Conservation (phyloP, 352 stramenopile species). For the Phytophthora colocasiae region DNA sequence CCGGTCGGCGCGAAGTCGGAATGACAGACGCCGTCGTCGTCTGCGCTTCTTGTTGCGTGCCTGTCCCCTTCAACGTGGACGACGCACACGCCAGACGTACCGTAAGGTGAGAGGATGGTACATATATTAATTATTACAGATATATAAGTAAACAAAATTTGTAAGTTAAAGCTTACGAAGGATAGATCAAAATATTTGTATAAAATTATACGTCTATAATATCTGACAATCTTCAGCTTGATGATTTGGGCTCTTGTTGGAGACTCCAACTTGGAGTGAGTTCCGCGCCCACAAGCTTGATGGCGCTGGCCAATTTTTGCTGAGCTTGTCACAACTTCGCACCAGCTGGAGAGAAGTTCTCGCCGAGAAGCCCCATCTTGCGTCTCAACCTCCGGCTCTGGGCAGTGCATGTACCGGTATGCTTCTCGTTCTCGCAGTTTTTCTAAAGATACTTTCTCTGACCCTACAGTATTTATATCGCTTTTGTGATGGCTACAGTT, state of each 20-base stretch:
- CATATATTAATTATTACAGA: too few relatives aligned
- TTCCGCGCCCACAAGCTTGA: constrained; percentile 24
- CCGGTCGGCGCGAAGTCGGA: constrained; percentile 15
- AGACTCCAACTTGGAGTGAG: too few relatives aligned
- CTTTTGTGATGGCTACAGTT: constrained; percentile 8
- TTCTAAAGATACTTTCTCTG: constrained; percentile 28
- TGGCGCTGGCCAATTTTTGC: constrained; percentile 24
- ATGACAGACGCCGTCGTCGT: constrained; percentile 11
- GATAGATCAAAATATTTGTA: too few relatives aligned
- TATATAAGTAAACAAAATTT: too few relatives aligned
- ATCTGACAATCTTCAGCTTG: too few relatives aligned
- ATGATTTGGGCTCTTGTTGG: neutral
- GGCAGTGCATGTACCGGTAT: neutral
- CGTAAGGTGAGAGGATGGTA: neutral
- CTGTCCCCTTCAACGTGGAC: constrained; percentile 7
- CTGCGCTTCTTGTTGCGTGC: constrained; percentile 7
- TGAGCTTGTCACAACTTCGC: constrained; percentile 24
- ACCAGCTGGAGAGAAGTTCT: constrained; percentile 15
- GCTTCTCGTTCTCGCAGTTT: neutral
- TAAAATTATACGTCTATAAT: too few relatives aligned
- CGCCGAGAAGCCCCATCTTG: neutral
- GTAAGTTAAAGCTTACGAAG: too few relatives aligned
- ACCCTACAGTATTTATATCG: constrained; percentile 39
- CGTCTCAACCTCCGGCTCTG: constrained; percentile 19
- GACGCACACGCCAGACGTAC: constrained; percentile 6